Evolutionary conservation across 1,284 basidiomycete genomes (phyloP).

Genomic region (Melanopsichium pennsylvanicum): DNA sequence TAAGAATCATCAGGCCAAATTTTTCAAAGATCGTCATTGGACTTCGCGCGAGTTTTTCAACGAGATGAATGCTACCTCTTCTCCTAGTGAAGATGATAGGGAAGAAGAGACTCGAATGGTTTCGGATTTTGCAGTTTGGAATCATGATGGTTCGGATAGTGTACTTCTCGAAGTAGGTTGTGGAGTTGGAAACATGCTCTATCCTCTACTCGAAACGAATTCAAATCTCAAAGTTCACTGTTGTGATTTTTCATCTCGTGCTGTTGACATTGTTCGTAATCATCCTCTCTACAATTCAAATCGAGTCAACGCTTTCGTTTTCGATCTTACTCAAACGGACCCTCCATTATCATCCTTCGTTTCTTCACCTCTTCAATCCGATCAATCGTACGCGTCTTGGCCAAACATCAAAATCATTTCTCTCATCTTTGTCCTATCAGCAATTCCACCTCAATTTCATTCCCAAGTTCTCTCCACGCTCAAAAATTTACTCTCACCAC

Average conservation of each 20-base stretch:
- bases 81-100: constrained; percentile 27
- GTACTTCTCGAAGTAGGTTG: constrained; percentile 64
- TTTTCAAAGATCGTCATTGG: constrained; percentile 67
- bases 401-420: constrained; percentile 52
- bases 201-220: constrained; percentile 55
- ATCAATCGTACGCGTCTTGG: constrained; percentile 10
- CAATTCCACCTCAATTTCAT: constrained; percentile 64
- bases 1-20: constrained; percentile 60
- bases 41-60: constrained; percentile 60
- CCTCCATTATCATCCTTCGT: constrained; percentile 1
- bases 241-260: constrained; percentile 63
- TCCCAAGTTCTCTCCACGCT: constrained; percentile 11
- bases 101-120: constrained; percentile 31
- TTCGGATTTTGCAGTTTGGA: background rate
- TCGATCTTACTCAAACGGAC: constrained; percentile 61
- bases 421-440: constrained; percentile 65
- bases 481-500: background rate
- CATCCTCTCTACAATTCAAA: constrained; percentile 51
- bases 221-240: constrained; percentile 53
- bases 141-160: constrained; percentile 8
- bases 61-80: no score
- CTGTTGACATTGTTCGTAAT: constrained; percentile 57
- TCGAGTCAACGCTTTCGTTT: constrained; percentile 64
- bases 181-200: constrained; percentile 64
- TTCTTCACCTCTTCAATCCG: background rate